Conservation (phyloP, 768 basidiomycete genomes). For the Lactifluus piperatus region DNA sequence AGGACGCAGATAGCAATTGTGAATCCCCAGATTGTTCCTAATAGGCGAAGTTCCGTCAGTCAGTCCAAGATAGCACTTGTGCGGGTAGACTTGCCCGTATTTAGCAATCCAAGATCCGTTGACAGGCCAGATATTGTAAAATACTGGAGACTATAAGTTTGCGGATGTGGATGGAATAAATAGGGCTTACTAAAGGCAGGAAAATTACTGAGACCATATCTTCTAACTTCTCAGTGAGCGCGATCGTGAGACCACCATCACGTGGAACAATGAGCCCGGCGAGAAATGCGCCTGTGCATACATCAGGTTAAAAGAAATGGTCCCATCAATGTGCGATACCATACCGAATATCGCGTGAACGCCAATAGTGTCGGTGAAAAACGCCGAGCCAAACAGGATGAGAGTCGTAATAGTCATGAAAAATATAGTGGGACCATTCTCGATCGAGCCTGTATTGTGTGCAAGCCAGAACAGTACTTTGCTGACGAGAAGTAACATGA, state of each 20-base stretch:
- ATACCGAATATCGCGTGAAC: slow-evolving; percentile 85
- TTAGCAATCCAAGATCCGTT: slow-evolving; percentile 77
- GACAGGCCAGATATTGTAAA: slow-evolving; percentile 88
- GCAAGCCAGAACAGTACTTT: slow-evolving; percentile 63
- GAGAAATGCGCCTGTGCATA: slow-evolving; percentile 60
- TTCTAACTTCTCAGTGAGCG: slow-evolving; percentile 92
- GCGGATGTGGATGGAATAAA: background rate
- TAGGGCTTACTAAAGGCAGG: slow-evolving; percentile 59
- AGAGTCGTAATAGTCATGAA: slow-evolving; percentile 85
- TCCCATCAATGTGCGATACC: slow-evolving; percentile 6
- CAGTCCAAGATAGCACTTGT: background rate
- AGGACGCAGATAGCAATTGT: slow-evolving; percentile 68
- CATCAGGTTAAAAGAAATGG: background rate
- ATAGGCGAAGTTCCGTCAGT: background rate
- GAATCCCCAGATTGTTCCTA: slow-evolving; percentile 82
- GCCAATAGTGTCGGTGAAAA: slow-evolving; percentile 90
- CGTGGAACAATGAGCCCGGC: slow-evolving; percentile 78
- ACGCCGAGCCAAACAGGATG: slow-evolving; percentile 76
- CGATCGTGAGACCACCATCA: slow-evolving; percentile 77
- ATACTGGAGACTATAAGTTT: slow-evolving; percentile 42
- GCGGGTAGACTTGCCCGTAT: slow-evolving; percentile 44
- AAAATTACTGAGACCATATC: slow-evolving; percentile 90
- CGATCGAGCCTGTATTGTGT: slow-evolving; percentile 64
- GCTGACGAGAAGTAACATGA: slow-evolving; percentile 64
- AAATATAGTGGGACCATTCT: slow-evolving; percentile 76